Evolutionary conservation across 495 filamentous ascomycete genomes (phyloP).

Genomic region (Physcia stellaris): DNA sequence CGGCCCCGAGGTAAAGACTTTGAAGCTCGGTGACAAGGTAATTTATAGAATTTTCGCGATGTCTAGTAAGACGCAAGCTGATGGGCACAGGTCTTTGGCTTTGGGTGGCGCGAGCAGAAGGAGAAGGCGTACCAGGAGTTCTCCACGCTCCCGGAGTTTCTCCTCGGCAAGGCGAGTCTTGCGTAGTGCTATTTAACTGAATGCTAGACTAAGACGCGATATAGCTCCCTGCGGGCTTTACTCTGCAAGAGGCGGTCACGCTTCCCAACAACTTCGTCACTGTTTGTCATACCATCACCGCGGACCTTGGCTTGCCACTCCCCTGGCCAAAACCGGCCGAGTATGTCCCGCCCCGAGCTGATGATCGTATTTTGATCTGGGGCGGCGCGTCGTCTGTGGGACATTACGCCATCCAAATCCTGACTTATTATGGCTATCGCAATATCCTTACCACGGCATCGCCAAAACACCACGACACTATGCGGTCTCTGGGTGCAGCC

Average conservation of each 20-base stretch:
- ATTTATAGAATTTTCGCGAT: too few species aligned
- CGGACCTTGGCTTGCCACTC: slow-evolving; percentile 28
- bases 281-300: slow-evolving; percentile 30
- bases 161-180: slow-evolving; percentile 19
- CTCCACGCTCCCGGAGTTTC: slow-evolving; percentile 16
- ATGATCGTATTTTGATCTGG: slow-evolving; percentile 35
- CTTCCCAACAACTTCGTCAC: slow-evolving; percentile 40
- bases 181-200: slow-evolving; percentile 6
- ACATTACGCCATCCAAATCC: slow-evolving; percentile 28
- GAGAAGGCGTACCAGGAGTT: slow-evolving; percentile 34
- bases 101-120: slow-evolving; percentile 22
- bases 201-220: slow-evolving; percentile 7
- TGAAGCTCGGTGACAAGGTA: slow-evolving; percentile 29
- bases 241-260: slow-evolving; percentile 30
- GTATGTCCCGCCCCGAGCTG: slow-evolving; percentile 16
- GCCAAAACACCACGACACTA: too few species aligned
- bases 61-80: too few species aligned
- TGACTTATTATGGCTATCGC: too few species aligned
- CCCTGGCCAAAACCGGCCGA: slow-evolving; percentile 31
- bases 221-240: slow-evolving; percentile 24
- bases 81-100: slow-evolving; percentile 39
- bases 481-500: slow-evolving; percentile 27
- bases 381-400: slow-evolving; percentile 39
- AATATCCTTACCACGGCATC: too few species aligned
- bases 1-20: slow-evolving; percentile 23